phyloP scores from a whole-genome alignment of 139 green algal genomes.

The Chlamydomonas sp. region DNA sequence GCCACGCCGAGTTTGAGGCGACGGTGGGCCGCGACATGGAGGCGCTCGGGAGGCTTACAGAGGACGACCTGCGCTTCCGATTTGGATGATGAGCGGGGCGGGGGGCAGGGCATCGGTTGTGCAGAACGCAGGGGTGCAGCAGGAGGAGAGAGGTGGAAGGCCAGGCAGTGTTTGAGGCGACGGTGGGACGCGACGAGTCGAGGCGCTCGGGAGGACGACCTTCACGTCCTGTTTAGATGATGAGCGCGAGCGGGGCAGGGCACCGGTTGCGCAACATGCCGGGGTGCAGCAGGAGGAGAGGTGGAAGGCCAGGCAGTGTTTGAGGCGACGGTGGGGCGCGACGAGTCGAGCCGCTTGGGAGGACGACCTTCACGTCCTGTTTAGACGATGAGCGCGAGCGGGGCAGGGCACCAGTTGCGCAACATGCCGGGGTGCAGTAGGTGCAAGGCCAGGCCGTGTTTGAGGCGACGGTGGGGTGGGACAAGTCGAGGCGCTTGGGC shows the following conservation, averaged over 20 bases:
- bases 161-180: conserved; percentile 83
- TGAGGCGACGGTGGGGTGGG: conserved; percentile 78
- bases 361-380: conserved; percentile 88
- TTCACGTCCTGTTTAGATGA: conserved; percentile 82
- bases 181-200: conserved; percentile 69
- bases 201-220: conserved; percentile 77
- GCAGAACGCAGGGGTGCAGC: conserved; percentile 90
- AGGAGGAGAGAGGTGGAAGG: conserved; percentile 89
- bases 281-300: too few species aligned
- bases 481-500: conserved; percentile 65
- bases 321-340: conserved; percentile 78
- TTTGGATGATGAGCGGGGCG: conserved; percentile 47
- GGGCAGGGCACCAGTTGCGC: too few species aligned
- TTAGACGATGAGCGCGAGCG: conserved; percentile 36
- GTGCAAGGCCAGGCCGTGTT: conserved; percentile 88
- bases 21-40: conserved; percentile 75
- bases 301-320: conserved; percentile 83
- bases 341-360: conserved; percentile 69
- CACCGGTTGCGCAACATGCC: too few species aligned
- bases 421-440: conserved; percentile 89
- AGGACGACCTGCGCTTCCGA: conserved; percentile 87
- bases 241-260: neutral
- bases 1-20: conserved; percentile 80
- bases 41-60: conserved; percentile 72
- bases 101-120: too few species aligned